Evolutionary conservation across 768 basidiomycete genomes (phyloP).

Genomic region (Lactarius akahatsu): DNA sequence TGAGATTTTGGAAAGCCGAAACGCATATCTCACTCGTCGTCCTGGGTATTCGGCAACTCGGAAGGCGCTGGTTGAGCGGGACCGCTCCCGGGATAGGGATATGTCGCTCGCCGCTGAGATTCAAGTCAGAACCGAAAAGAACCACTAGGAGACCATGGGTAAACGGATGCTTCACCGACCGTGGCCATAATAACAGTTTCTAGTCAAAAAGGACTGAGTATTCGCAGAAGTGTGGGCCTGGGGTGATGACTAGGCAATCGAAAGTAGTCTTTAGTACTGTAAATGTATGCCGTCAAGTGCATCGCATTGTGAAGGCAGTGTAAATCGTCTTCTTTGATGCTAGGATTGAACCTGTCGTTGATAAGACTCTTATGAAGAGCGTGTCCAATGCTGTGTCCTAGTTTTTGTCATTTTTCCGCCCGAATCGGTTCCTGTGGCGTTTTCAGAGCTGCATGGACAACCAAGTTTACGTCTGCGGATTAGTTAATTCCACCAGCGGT

Average conservation of each 20-base stretch:
- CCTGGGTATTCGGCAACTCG: not conserved
- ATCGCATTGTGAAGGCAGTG: not conserved
- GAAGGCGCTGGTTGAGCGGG: not conserved
- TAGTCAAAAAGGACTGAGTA: not conserved
- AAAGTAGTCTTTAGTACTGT: not conserved
- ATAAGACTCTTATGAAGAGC: not conserved
- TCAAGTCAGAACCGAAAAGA: not conserved
- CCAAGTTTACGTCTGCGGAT: not conserved
- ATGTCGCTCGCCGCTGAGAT: not conserved
- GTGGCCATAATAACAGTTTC: not conserved
- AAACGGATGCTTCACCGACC: not conserved
- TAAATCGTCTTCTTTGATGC: not conserved
- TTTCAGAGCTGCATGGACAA: not conserved
- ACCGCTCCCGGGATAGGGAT: not conserved
- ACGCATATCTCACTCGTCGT: slow-evolving; percentile 5
- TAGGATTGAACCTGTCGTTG: not conserved
- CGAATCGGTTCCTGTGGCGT: not conserved
- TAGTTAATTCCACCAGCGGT: not conserved
- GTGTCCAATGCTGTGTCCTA: not conserved
- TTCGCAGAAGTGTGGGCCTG: not conserved
- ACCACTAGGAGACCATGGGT: not conserved
- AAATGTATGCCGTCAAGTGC: not conserved
- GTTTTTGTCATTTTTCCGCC: not conserved
- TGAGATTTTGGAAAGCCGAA: not conserved
- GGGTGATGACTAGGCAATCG: not conserved